A percentile compares a stretch with the other conserved stretches of the same genome.
phyloP scores from a whole-genome alignment of 768 basidiomycete species.

The Boletus vinaceobasis region DNA sequence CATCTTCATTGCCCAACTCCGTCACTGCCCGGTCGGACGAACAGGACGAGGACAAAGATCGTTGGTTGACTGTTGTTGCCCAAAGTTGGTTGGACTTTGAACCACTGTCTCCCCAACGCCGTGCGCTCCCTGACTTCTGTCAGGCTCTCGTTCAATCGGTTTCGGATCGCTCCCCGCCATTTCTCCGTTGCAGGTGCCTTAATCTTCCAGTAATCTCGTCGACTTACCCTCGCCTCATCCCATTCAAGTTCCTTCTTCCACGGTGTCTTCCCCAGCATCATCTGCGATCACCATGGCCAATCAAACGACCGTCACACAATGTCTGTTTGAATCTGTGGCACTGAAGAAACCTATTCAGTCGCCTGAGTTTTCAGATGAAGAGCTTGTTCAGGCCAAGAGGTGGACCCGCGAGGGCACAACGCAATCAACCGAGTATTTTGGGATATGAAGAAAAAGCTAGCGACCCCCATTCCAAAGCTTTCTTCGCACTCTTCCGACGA shows the following conservation, averaged over 20 bases:
- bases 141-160: constrained; percentile 2
- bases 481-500: constrained; percentile 8
- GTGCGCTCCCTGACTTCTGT: constrained; percentile 3
- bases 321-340: background rate
- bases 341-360: background rate
- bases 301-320: background rate
- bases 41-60: background rate
- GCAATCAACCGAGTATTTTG: background rate
- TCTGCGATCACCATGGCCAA: background rate
- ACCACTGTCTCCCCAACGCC: background rate
- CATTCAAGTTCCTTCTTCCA: background rate
- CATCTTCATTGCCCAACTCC: background rate
- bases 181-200: background rate
- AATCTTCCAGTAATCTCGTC: background rate
- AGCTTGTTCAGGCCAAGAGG: background rate
- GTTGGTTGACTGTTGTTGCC: background rate
- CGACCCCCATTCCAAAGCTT: constrained; percentile 5
- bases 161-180: background rate
- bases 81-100: constrained; percentile 9
- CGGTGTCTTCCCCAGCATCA: background rate
- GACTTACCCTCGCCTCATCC: background rate
- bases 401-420: constrained; percentile 10
- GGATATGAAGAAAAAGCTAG: constrained; percentile 3
- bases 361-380: constrained; percentile 9
- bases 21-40: background rate